Evolutionary conservation across 495 filamentous ascomycete species (phyloP), one percentile per base, ranked within the genome.

Genomic region (Lasiosphaeriaceae sp.): DNA sequence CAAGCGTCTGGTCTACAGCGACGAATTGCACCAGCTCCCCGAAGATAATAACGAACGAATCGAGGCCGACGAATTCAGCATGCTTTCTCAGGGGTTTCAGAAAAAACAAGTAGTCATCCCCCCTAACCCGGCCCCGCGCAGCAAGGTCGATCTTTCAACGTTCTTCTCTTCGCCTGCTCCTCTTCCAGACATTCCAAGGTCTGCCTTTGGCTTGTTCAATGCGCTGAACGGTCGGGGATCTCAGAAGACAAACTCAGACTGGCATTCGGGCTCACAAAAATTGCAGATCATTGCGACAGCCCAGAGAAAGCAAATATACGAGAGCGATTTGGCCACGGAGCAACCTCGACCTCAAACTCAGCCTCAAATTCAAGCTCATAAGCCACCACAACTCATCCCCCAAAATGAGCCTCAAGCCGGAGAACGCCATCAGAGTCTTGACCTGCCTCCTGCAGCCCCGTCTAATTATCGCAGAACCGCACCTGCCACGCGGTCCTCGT

Each of bases 101-200:
- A n/a, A 41, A 16, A 50, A 56, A 23, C 24, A 45, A 7, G 12
- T 34, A 14, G 41, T 22, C 4, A 54, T 56, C 19, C 11, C 35
- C 5, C 50, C 4, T 11, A 55, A 55, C 17, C 52, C 52, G 2
- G 49, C 49, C 1, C 23, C 60, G n/a, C 29, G 47, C n/a, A 44
- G 66, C 48, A 66, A 68, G 29, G 63, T 71, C 6, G 69, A 78
- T 22, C 61, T 80, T 14, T 54, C 72, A 29, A 65, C 66, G 7
- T 80, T 80, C 61, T 80, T 80, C 52, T 80, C 77, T 8, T 77
- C 77, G 12, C 76, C 76, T 6, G 76, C 73, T 7, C 37, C 63
- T 7, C 58, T 80, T 24, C 76, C 77, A 20, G 62, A 59, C 11
- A 20, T 44, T 29, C n/a, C 11, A 41, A 19, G 16, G 3, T 43